Conservation (phyloP, 441 rosid species). For the Gossypium gossypioides region DNA sequence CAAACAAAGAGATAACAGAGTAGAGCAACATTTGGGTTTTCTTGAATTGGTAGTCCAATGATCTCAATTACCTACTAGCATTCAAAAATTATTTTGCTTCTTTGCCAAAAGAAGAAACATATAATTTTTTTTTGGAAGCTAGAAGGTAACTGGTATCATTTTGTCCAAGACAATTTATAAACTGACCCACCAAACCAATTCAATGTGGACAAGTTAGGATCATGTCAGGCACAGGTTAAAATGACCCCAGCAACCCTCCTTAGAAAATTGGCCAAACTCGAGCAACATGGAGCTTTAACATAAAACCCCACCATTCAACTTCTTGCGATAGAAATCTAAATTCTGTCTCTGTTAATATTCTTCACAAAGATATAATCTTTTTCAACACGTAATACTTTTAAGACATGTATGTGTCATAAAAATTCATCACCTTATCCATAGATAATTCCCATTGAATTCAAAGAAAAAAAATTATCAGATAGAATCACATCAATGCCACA, state of each 20-base stretch:
- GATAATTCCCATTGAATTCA: not conserved
- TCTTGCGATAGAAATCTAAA: not conserved
- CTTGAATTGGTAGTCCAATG: not conserved
- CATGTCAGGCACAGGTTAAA: not conserved
- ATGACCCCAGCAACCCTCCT: not conserved
- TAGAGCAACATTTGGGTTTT: not conserved
- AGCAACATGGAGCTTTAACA: not conserved
- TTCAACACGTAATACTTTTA: not conserved
- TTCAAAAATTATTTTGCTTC: not conserved
- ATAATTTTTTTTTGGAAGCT: not conserved
- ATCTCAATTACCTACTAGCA: not conserved
- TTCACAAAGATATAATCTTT: not conserved
- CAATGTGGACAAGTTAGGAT: not conserved
- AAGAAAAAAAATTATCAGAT: not conserved
- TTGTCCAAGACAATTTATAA: not conserved
- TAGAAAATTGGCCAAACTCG: not conserved
- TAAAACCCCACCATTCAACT: not conserved
- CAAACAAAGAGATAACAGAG: not conserved
- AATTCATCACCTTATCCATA: not conserved
- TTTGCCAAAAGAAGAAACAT: not conserved
- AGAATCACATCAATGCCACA: not conserved
- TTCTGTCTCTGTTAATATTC: not conserved
- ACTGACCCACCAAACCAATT: constrained; percentile 1
- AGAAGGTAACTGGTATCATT: not conserved
- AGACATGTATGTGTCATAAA: not conserved